A percentile compares a stretch with the other conserved stretches of the same genome.
Evolutionary conservation across 2,329 filamentous ascomycete species (phyloP).

Genomic region (Phoma sp.): DNA sequence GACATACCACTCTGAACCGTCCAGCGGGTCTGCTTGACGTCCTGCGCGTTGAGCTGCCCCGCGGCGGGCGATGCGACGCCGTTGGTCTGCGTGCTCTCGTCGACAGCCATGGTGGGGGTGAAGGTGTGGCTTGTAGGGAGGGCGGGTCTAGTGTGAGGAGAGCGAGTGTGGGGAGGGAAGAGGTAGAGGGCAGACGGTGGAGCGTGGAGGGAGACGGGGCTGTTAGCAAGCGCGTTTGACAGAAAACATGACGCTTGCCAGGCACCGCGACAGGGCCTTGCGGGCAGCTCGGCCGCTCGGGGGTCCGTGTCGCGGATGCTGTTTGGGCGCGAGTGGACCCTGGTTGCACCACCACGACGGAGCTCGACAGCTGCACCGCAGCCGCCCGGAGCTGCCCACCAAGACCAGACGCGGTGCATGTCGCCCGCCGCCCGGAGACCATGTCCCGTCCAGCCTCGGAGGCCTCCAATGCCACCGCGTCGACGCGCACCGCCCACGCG

Average conservation of each 20-base stretch:
- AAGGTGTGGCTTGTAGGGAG: constrained; percentile 6
- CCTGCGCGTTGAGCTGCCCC: constrained; percentile 43
- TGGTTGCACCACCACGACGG: constrained; percentile 8
- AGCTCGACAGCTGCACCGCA: constrained; percentile 6
- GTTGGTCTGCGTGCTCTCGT: constrained; percentile 54
- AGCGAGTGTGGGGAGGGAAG: background rate
- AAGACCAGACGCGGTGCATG: constrained; percentile 13
- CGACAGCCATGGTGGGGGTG: constrained; percentile 29
- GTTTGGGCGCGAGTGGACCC: background rate
- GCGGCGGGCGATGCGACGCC: constrained; percentile 45
- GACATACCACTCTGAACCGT: constrained; percentile 57
- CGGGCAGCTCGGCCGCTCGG: background rate
- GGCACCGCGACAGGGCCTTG: background rate
- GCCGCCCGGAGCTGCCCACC: background rate
- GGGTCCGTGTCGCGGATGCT: constrained; percentile 1
- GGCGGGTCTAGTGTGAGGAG: background rate
- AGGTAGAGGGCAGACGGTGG: background rate
- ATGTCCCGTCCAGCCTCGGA: constrained; percentile 42
- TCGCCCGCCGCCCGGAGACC: constrained; percentile 7
- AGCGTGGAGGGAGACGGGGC: too few species aligned
- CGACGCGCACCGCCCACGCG: constrained; percentile 22
- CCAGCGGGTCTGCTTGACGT: constrained; percentile 42
- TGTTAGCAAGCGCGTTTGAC: constrained; percentile 12
- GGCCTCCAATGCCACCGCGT: constrained; percentile 29
- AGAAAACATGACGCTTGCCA: constrained; percentile 8